Conservation (phyloP, 352 stramenopile genomes). For the Globisporangium echinulatum region DNA sequence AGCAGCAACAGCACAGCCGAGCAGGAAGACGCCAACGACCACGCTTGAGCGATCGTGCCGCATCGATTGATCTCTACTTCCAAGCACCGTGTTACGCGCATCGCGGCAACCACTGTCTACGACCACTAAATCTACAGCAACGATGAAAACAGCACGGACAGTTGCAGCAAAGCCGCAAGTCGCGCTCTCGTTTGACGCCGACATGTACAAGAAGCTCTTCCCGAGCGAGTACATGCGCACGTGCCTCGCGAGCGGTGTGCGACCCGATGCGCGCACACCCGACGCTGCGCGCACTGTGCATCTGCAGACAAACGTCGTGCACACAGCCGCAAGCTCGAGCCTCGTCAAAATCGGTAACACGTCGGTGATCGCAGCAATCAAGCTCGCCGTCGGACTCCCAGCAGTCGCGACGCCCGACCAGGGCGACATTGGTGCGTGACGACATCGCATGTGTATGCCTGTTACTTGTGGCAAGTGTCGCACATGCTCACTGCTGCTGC, state of each 20-base stretch:
- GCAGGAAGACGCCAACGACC: too few species aligned
- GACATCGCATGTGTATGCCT: not conserved
- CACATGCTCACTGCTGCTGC: not conserved
- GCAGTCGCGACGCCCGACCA: constrained; percentile 65
- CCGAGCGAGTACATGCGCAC: constrained; percentile 59
- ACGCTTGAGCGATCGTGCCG: too few species aligned
- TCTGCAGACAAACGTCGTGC: constrained; percentile 59
- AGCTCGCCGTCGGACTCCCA: constrained; percentile 67
- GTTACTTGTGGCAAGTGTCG: not conserved
- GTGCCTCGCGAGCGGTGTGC: constrained; percentile 54
- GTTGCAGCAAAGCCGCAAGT: constrained; percentile 1
- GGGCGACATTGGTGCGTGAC: constrained; percentile 53
- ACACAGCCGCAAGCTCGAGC: constrained; percentile 58
- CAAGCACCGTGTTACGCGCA: not conserved
- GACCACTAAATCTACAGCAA: not conserved
- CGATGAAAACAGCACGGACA: constrained; percentile 3
- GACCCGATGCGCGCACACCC: constrained; percentile 48
- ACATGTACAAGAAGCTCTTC: constrained; percentile 76
- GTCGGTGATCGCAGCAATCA: constrained; percentile 62
- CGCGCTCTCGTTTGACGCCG: constrained; percentile 49
- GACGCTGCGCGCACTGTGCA: constrained; percentile 41
- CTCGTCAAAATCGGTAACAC: constrained; percentile 75
- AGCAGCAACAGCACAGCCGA: too few species aligned
- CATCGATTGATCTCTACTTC: too few species aligned
- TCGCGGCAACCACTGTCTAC: not conserved